A percentile compares a stretch with the other conserved stretches of the same genome.
These are phyloP conservation scores for Chalciporus chontae DNA, from an alignment of 768 basidiomycete species.

Conservation along the genomic window DNA sequence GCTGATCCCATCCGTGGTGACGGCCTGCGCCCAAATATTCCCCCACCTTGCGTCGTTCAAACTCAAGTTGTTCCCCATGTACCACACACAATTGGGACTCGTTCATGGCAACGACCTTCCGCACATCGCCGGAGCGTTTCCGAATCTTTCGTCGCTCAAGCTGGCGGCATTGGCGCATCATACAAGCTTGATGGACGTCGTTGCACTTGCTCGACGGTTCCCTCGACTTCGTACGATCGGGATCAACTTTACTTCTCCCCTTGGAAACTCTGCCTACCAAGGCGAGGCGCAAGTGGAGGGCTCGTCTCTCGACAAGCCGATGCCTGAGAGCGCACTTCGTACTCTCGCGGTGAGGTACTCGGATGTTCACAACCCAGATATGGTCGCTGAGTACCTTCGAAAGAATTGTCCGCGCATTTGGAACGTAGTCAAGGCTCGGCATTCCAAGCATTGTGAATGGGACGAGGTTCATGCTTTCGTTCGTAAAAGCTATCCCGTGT, in stretches of 20 bases:
- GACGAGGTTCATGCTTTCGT: not conserved
- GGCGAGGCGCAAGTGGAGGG: not conserved
- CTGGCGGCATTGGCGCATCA: not conserved
- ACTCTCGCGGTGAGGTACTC: not conserved
- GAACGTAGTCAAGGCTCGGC: not conserved
- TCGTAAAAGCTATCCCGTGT: no score
- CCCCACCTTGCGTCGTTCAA: not conserved
- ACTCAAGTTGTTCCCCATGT: not conserved
- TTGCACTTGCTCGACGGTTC: not conserved
- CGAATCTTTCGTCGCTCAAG: not conserved
- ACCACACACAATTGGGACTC: not conserved
- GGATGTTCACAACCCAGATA: not conserved
- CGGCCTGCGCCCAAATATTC: not conserved
- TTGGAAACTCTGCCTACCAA: not conserved
- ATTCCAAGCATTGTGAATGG: not conserved
- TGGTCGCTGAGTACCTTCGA: not conserved
- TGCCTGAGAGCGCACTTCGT: not conserved
- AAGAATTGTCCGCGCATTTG: not conserved
- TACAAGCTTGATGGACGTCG: not conserved
- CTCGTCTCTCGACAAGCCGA: not conserved
- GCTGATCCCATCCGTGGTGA: not conserved
- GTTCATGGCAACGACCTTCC: not conserved
- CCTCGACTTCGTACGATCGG: not conserved
- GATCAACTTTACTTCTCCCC: not conserved
- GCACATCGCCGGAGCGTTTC: not conserved